These are phyloP conservation scores for Chaetomium cochliodes DNA, from an alignment of 495 filamentous ascomycete species.

Conservation along the genomic window DNA sequence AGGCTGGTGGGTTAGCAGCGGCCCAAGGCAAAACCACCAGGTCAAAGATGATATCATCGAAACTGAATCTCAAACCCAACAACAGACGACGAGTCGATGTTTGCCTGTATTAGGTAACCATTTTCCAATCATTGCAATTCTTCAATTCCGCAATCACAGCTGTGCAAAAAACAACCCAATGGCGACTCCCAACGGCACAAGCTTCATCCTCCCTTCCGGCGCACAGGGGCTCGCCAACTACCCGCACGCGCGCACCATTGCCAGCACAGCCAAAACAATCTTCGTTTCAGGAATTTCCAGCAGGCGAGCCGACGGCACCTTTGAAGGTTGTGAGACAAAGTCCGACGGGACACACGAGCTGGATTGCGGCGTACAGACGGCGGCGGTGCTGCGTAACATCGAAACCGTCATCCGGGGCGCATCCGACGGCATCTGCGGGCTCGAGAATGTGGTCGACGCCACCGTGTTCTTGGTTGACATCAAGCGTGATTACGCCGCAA, in stretches of 20 bases:
- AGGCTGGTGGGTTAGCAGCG: not conserved
- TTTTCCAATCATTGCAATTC: too few relatives aligned
- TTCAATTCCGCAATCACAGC: not conserved
- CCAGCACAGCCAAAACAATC: constrained; percentile 28
- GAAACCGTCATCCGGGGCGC: constrained; percentile 30
- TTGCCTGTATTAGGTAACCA: too few relatives aligned
- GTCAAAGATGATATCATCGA: not conserved
- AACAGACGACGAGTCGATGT: not conserved
- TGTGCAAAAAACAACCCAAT: constrained; percentile 1
- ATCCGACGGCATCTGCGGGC: constrained; percentile 21
- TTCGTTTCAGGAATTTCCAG: constrained; percentile 35
- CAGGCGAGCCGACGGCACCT: constrained; percentile 30
- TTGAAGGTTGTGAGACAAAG: constrained; percentile 27
- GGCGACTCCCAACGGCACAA: constrained; percentile 27
- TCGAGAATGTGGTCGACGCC: constrained; percentile 33
- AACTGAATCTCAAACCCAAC: not conserved
- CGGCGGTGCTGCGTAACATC: constrained; percentile 33
- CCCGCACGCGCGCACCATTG: constrained; percentile 32
- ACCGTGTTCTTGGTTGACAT: constrained; percentile 34
- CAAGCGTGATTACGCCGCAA: constrained; percentile 27
- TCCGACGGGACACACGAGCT: constrained; percentile 21
- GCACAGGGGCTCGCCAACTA: constrained; percentile 35
- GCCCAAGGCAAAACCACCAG: not conserved
- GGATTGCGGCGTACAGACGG: constrained; percentile 32
- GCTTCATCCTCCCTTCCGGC: constrained; percentile 27